Base-by-base conservation (phyloP, 202 grass and related monocot species). In the Zizania palustris region DNA sequence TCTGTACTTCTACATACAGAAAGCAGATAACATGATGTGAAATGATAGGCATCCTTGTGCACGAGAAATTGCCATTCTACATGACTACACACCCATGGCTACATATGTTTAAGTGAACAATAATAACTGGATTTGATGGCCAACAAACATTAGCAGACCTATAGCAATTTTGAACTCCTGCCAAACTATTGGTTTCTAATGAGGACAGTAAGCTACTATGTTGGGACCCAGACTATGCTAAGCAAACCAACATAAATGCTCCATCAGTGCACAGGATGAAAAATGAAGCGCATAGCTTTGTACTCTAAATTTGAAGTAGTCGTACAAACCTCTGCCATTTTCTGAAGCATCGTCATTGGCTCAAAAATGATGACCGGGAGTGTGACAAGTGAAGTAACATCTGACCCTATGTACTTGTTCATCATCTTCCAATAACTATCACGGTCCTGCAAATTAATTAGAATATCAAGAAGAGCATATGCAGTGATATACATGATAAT, bases 341-440 rank as follows among this genome's bases (percentile, higher is more conserved):
- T 99, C 76, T 99, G 92, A 87, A 95, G 73, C 92, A 92, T 84
- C 40, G 92, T 90, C 87, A 93, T 99, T n/a, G 96, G 96, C 53
- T 99, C 96, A 69, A 99, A 99, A 86, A 99, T 99, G 59, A 99
- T 99, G 19, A 99, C 89, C 10, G 96, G 96, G 85, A 99, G 92
- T 15, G 96, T 92, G 74, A 98, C 95, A 87, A 98, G 86, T 75
- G 95, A 98, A 13, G 95, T 92, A 78, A 98, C 96, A 92, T 98
- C 96, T 51, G 96, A 79, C 71, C 96, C 96, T 83, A 98, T 85
- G 69, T 95, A 95, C 71, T 95, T 95, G 78, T 92, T 72, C 96
- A 98, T 98, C 96, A 98, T 98, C 74, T 98, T 92, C 96, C 96
- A 98, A 84, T 98, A 92, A 80, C 89, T 63, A 85, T 98, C 91